A percentile compares a stretch with the other conserved stretches of the same genome.
phyloP scores from a whole-genome alignment of 1,284 basidiomycete genomes.

The Apiotrichum akiyoshidainum region DNA sequence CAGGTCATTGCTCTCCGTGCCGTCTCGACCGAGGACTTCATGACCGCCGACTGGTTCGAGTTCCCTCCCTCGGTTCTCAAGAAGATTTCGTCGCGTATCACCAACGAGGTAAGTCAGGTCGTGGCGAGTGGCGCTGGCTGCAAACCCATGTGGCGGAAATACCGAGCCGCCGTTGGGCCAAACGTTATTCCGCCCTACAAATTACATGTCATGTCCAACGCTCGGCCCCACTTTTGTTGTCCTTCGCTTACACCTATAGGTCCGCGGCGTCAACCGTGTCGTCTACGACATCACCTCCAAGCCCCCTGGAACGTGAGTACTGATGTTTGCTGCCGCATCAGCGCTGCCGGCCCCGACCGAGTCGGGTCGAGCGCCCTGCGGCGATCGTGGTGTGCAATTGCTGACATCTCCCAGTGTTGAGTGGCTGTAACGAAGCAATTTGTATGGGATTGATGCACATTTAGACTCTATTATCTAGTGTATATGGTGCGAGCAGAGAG shows the following conservation, averaged over 20 bases:
- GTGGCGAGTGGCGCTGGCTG: background rate
- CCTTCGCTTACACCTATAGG: constrained; percentile 11
- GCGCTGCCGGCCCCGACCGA: too few relatives aligned
- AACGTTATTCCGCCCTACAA: too few relatives aligned
- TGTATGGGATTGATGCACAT: constrained; percentile 8
- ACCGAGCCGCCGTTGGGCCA: too few relatives aligned
- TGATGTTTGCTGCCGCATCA: background rate
- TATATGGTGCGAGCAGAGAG: background rate
- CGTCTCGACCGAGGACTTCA: constrained; percentile 91
- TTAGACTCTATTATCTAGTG: background rate
- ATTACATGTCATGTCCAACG: too few relatives aligned
- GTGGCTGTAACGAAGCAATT: constrained; percentile 38
- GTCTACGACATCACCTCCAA: constrained; percentile 97
- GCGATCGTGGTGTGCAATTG: background rate
- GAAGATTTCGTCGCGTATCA: constrained; percentile 92
- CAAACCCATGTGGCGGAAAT: background rate
- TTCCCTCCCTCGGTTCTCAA: constrained; percentile 91
- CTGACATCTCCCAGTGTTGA: constrained; percentile 32
- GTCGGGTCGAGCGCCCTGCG: too few relatives aligned
- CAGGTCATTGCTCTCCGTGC: constrained; percentile 86
- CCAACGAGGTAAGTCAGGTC: constrained; percentile 75
- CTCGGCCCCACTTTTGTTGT: too few relatives aligned
- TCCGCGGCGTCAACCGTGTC: constrained; percentile 80
- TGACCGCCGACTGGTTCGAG: constrained; percentile 96
- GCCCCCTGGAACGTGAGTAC: constrained; percentile 72